Percentiles rank a stretch among this genome's conserved stretches.
Evolutionary conservation across 2,329 filamentous ascomycete genomes (phyloP).

Genomic region (Fusarium pseudoanthophilum): DNA sequence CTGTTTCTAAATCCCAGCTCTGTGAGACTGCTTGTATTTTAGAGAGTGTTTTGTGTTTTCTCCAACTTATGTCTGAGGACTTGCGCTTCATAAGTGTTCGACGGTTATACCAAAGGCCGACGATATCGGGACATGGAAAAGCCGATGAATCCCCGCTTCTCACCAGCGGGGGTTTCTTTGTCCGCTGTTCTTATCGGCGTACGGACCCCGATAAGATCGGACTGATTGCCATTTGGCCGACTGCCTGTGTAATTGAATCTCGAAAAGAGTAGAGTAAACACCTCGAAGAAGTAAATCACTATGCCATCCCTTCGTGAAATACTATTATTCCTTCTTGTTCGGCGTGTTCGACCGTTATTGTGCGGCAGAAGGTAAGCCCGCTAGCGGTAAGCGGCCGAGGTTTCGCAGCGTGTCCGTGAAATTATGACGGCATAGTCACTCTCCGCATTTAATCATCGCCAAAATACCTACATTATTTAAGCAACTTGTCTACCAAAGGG

Average conservation of each 20-base stretch:
- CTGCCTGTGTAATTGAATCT: too few relatives aligned
- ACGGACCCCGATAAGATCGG: neutral
- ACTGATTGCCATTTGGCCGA: neutral
- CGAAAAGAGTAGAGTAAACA: rapidly evolving
- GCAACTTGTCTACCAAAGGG: constrained; percentile 19
- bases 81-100: neutral
- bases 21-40: neutral
- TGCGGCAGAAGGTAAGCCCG: neutral
- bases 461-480: neutral
- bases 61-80: too few relatives aligned
- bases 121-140: neutral
- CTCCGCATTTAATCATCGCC: constrained; percentile 13
- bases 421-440: constrained; percentile 10
- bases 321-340: neutral
- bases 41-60: too few relatives aligned
- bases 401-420: neutral
- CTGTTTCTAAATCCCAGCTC: rapidly evolving
- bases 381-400: neutral
- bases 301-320: rapidly evolving
- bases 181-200: neutral
- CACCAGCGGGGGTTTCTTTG: constrained; percentile 1
- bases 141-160: neutral
- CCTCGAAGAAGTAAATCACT: rapidly evolving
- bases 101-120: neutral
- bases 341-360: neutral